phyloP scores from a whole-genome alignment of 2,329 filamentous ascomycete species.

The Aspergillus puulaauensis region DNA sequence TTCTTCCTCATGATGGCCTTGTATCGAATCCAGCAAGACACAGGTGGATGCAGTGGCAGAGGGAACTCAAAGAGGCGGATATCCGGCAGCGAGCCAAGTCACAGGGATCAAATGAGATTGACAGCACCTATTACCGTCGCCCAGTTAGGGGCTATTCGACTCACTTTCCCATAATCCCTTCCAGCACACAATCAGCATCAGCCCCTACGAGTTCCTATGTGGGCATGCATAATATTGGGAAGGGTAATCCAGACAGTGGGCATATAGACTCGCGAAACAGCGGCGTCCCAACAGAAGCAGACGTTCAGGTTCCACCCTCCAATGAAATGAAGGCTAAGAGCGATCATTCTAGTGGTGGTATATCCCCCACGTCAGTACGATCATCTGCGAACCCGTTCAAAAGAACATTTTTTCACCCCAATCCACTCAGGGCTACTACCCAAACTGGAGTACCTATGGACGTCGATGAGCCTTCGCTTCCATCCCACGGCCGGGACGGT shows the following conservation, averaged over 20 bases:
- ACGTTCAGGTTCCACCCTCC: not conserved
- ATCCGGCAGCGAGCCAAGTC: slow-evolving; percentile 38
- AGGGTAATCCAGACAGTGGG: not conserved
- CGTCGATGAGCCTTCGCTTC: not conserved
- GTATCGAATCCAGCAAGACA: slow-evolving; percentile 78
- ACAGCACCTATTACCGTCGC: slow-evolving; percentile 23
- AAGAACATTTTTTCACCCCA: not conserved
- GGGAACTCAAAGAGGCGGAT: slow-evolving; percentile 66
- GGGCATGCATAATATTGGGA: not conserved
- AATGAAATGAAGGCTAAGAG: not conserved
- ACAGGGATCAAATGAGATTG: slow-evolving; percentile 22
- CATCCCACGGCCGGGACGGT: not conserved
- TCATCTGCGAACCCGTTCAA: not conserved
- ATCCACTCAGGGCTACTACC: not conserved
- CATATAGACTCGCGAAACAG: not conserved
- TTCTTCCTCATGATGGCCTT: slow-evolving; percentile 72
- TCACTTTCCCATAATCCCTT: slow-evolving; percentile 19
- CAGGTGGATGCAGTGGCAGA: slow-evolving; percentile 74
- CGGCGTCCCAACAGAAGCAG: not conserved
- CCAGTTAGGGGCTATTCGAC: slow-evolving; percentile 23
- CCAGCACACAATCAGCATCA: slow-evolving; percentile 11
- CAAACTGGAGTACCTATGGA: slow-evolving; percentile 1
- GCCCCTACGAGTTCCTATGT: not conserved
- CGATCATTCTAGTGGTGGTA: not conserved
- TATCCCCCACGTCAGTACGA: not conserved